These are phyloP conservation scores for Kalmusia sp. DNA, from an alignment of 2,329 filamentous ascomycete species.

Conservation along the genomic window DNA sequence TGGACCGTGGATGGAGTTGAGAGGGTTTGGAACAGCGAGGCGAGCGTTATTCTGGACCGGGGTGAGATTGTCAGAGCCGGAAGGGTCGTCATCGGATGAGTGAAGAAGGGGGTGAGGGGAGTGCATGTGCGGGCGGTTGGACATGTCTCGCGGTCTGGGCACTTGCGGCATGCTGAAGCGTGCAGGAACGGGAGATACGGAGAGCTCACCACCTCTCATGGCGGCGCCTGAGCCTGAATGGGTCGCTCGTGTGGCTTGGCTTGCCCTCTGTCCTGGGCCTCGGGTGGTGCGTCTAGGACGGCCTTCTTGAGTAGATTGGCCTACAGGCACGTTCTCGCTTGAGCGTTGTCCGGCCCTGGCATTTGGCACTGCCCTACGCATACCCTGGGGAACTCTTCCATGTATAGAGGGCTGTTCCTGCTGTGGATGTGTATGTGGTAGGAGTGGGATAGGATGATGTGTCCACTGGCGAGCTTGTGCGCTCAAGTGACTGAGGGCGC, in stretches of 20 bases:
- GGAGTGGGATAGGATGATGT: conserved; percentile 1
- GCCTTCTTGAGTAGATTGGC: not conserved
- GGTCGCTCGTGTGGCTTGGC: not conserved
- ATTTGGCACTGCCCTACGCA: conserved; percentile 10
- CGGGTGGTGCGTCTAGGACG: not conserved
- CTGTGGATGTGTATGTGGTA: not conserved
- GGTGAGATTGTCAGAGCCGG: conserved; percentile 14
- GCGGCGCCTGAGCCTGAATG: not conserved
- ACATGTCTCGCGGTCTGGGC: conserved; percentile 16
- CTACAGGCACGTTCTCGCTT: conserved; percentile 25
- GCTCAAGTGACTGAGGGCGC: not conserved
- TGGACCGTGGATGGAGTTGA: conserved; percentile 7
- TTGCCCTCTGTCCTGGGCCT: not conserved
- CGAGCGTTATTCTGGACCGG: not conserved
- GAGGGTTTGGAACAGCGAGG: not conserved
- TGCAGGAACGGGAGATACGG: not conserved
- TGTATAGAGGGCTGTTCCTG: not conserved
- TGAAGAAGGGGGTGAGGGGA: conserved; percentile 8
- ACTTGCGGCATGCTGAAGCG: conserved; percentile 22
- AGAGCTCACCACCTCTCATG: conserved; percentile 6
- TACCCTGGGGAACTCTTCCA: not conserved
- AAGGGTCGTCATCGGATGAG: conserved; percentile 10
- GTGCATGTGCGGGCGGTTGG: conserved; percentile 17
- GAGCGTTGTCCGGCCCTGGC: conserved; percentile 16
- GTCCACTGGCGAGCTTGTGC: not conserved